Conservation (phyloP, 2,329 filamentous ascomycete genomes). For the Xylariales sp. region DNA sequence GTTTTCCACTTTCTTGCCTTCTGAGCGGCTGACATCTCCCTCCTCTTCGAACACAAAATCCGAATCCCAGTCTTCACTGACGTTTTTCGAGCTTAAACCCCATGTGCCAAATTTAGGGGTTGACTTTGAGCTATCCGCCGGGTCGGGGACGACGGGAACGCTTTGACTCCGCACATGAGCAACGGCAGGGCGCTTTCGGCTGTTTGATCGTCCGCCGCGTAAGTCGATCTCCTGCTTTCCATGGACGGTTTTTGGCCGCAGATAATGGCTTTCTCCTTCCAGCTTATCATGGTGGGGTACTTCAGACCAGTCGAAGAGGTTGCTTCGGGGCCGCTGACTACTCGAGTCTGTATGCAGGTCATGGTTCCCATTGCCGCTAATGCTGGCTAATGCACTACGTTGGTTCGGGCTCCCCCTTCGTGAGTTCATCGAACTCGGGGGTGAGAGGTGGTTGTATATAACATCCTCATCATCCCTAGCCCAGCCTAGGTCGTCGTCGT, state of each 20-base stretch:
- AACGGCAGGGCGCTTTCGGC: conserved; percentile 63
- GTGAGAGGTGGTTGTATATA: conserved; percentile 52
- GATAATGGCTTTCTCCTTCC: conserved; percentile 52
- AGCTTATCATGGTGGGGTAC: conserved; percentile 57
- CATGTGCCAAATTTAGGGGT: conserved; percentile 74
- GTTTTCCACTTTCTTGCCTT: conserved; percentile 30
- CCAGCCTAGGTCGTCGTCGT: conserved; percentile 63
- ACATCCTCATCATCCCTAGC: conserved; percentile 51
- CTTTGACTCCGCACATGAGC: conserved; percentile 77
- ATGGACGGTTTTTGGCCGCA: conserved; percentile 70
- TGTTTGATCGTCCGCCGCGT: conserved; percentile 64
- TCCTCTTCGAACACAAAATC: conserved; percentile 71
- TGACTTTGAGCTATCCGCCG: conserved; percentile 50
- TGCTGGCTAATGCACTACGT: conserved; percentile 48
- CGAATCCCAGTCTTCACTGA: conserved; percentile 85
- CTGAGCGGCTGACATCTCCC: conserved; percentile 29
- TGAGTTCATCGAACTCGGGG: conserved; percentile 52
- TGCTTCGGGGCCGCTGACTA: conserved; percentile 57
- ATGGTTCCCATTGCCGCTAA: conserved; percentile 42
- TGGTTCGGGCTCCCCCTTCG: conserved; percentile 48
- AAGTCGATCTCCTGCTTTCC: conserved; percentile 69
- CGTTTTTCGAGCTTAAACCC: conserved; percentile 73
- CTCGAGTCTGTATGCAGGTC: conserved; percentile 27
- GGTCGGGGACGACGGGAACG: conserved; percentile 68
- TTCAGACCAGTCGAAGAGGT: conserved; percentile 76